Evolutionary conservation across 106 monocot species (phyloP), one percentile per base, ranked within the genome.

Genomic region (Dioscorea alata): DNA sequence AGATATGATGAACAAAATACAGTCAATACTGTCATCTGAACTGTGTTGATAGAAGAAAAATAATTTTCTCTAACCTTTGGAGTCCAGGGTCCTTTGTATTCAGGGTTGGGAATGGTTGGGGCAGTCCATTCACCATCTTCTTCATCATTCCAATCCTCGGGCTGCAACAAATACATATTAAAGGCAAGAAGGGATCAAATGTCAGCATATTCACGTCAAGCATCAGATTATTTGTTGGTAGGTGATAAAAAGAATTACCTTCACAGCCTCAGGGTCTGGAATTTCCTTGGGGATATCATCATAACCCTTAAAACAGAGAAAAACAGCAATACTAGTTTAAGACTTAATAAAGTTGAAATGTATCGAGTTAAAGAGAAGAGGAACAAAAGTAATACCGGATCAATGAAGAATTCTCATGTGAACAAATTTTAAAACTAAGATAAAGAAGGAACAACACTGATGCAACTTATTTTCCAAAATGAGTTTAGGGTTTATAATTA

Each of bases 41-140:
- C 3, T 32, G 16, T 59, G 58, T 15, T 49, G 59, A 81, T 78
- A 74, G 78, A 75, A 78, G 78, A 86, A 32, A 28, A 86, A 63
- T 59, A 56, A 61, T 16, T 64, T 48, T 13, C 42, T 59, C 58
- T n/a, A 61, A 81, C 83, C 75, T 88, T 88, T 50, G 74, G 83
- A 4, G 64, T 84, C 88, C 88, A 88, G 49, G 84, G 78, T 60
- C 88, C 88, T 70, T 88, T 88, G 73, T 81, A 80, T 35, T 80
- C 80, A 12, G 80, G 80, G 66, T 80, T 81, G 12, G 81, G 81
- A 76, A 81, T 79, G 14, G 81, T 88, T n/a, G 88, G 88, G 10
- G 80, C 68, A 23, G 88, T 84, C 88, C 88, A 88, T 69, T 84
- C 84, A 60, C 88, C 88, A 81, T 88, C 88, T 79, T 88, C 88